These are phyloP conservation scores for Puccinellia tenuiflora DNA, from an alignment of 176 grass and related monocot species.

Conservation along the genomic window DNA sequence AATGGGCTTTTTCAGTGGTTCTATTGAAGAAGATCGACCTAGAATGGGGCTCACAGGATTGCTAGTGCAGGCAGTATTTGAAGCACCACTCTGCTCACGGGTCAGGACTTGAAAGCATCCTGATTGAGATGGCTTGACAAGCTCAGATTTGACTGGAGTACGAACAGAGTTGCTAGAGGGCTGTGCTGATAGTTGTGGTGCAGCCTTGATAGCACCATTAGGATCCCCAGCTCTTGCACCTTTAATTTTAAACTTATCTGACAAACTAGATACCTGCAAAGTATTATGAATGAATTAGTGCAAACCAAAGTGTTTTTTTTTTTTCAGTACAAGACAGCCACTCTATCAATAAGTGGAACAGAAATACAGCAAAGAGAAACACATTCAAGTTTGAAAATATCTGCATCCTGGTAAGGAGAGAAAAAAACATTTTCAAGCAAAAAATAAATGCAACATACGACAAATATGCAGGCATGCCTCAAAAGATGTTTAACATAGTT, in stretches of 20 bases:
- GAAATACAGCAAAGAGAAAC: not conserved
- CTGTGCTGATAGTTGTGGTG: conserved; percentile 35
- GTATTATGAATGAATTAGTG: conserved; percentile 9
- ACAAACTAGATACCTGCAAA: conserved; percentile 37
- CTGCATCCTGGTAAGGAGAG: not conserved
- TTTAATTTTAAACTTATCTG: conserved; percentile 60
- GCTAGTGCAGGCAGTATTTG: conserved; percentile 29
- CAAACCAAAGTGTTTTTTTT: not conserved
- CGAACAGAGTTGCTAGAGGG: conserved; percentile 31
- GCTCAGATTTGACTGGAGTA: conserved; percentile 49
- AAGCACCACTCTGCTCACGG: conserved; percentile 52
- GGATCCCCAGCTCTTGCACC: conserved; percentile 46
- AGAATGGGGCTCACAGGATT: conserved; percentile 45
- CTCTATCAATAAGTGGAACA: conserved; percentile 16
- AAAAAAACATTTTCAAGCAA: not conserved
- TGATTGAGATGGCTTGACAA: conserved; percentile 44
- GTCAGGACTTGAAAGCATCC: conserved; percentile 67
- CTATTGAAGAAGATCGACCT: conserved; percentile 40
- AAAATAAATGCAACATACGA: not conserved
- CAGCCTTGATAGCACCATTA: conserved; percentile 43
- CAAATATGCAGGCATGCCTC: not conserved
- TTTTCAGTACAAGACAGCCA: conserved; percentile 8
- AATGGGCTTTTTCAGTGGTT: conserved; percentile 38
- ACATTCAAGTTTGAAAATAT: conserved; percentile 8
- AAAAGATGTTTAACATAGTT: not conserved